phyloP scores from a whole-genome alignment of 352 stramenopile genomes.

The Blastocystis sp. region DNA sequence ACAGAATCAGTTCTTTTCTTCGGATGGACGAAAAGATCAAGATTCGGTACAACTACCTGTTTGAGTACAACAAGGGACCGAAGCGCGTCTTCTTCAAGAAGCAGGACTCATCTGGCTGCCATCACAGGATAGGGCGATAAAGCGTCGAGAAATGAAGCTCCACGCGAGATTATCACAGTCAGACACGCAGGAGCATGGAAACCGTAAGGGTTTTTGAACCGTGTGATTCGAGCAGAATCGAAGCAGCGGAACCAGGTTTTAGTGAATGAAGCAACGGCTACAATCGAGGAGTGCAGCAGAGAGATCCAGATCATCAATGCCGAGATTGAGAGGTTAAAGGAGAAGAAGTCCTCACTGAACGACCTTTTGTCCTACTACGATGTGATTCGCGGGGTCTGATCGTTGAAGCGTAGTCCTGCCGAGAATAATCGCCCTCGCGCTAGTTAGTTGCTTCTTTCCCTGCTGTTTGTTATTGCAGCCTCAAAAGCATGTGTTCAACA shows the following conservation, averaged over 20 bases:
- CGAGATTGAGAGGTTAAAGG: not conserved
- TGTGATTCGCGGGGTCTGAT: not conserved
- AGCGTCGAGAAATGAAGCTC: not conserved
- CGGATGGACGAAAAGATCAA: not conserved
- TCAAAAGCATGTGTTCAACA: conserved; percentile 20
- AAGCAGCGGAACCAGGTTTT: not conserved
- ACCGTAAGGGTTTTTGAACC: not conserved
- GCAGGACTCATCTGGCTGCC: not conserved
- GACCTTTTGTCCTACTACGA: not conserved
- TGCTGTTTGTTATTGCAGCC: too few relatives aligned
- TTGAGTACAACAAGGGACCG: not conserved
- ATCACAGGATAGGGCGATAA: not conserved
- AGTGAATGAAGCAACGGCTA: not conserved
- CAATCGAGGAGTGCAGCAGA: not conserved
- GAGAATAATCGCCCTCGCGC: not conserved
- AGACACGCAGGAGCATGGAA: not conserved
- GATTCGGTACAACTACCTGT: not conserved
- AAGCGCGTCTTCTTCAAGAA: not conserved
- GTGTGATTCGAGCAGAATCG: not conserved
- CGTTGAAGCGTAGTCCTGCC: not conserved
- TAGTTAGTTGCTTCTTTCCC: too few relatives aligned
- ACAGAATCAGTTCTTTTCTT: too few relatives aligned
- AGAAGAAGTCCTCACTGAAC: not conserved
- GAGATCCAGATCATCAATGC: not conserved
- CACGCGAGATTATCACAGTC: not conserved